Conservation (phyloP, 2,329 filamentous ascomycete genomes). For the Aureobasidium sp. region DNA sequence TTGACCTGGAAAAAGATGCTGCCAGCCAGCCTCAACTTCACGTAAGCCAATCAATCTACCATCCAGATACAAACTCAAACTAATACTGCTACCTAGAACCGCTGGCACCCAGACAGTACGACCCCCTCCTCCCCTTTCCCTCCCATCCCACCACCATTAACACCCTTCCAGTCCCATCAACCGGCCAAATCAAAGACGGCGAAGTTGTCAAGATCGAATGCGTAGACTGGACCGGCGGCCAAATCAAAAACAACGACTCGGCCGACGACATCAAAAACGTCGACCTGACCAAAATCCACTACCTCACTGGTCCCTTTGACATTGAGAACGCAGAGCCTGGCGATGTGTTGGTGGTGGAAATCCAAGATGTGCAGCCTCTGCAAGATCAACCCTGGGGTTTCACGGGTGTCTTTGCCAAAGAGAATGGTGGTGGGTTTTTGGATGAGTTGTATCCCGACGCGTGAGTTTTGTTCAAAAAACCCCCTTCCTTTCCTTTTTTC, state of each 20-base stretch:
- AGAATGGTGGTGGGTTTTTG: conserved; percentile 82
- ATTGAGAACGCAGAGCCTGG: conserved; percentile 78
- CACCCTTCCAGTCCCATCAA: conserved; percentile 58
- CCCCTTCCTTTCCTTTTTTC: not conserved
- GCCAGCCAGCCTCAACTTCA: conserved; percentile 63
- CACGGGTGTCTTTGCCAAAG: conserved; percentile 70
- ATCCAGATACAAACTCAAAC: not conserved
- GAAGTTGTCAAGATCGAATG: conserved; percentile 94
- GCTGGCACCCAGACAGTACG: conserved; percentile 87
- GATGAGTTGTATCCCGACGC: conserved; percentile 81
- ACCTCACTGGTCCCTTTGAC: conserved; percentile 83
- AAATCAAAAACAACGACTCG: conserved; percentile 81
- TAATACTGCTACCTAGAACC: conserved; percentile 57
- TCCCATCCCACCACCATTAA: conserved; percentile 6
- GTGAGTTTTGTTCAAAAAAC: conserved; percentile 38
- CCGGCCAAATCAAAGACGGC: conserved; percentile 66
- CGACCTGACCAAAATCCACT: conserved; percentile 78
- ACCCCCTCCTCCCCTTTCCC: not conserved
- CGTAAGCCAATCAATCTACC: conserved; percentile 42
- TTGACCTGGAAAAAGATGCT: conserved; percentile 66
- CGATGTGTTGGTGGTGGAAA: conserved; percentile 79
- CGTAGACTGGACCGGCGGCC: conserved; percentile 66
- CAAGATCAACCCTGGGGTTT: conserved; percentile 85
- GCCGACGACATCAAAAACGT: conserved; percentile 84
- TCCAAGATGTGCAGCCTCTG: conserved; percentile 87